These are phyloP conservation scores for Artemisia tridentata DNA, from an alignment of 129 eudicot genomes.

Conservation along the genomic window DNA sequence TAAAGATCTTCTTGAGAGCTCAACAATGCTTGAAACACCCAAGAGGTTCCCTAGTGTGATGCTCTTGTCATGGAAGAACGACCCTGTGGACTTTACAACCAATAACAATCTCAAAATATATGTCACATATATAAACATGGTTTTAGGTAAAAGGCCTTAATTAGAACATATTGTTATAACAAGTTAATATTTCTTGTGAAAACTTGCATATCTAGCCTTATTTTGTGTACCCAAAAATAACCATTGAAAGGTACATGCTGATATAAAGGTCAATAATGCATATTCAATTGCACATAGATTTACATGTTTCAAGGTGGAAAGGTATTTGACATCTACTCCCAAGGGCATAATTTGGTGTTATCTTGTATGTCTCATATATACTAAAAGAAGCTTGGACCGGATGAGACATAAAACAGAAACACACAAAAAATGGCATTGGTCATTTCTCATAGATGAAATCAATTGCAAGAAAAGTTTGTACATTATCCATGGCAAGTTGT, in stretches of 20 bases:
- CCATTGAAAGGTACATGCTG: slow-evolving; percentile 21
- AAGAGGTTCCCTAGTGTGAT: slow-evolving; percentile 72
- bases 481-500: neutral
- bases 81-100: slow-evolving; percentile 62
- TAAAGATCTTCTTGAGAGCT: slow-evolving; percentile 59
- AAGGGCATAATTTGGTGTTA: slow-evolving; percentile 22
- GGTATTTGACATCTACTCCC: slow-evolving; percentile 29
- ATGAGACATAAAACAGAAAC: slow-evolving; percentile 27
- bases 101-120: neutral
- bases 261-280: slow-evolving; percentile 6
- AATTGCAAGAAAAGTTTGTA: slow-evolving; percentile 4
- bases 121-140: neutral
- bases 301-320: slow-evolving; percentile 28
- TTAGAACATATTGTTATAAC: neutral
- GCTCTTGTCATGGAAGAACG: slow-evolving; percentile 75
- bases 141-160: neutral
- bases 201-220: neutral
- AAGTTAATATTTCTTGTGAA: neutral
- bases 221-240: neutral
- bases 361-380: slow-evolving; percentile 18
- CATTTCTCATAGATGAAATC: slow-evolving; percentile 1
- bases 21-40: slow-evolving; percentile 65
- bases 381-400: slow-evolving; percentile 23
- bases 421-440: neutral
- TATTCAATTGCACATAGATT: slow-evolving; percentile 21